A percentile compares a stretch with the other conserved stretches of the same genome.
phyloP scores from a whole-genome alignment of 371 early-diverging fungal genomes.

The Rhizopus microsporus region DNA sequence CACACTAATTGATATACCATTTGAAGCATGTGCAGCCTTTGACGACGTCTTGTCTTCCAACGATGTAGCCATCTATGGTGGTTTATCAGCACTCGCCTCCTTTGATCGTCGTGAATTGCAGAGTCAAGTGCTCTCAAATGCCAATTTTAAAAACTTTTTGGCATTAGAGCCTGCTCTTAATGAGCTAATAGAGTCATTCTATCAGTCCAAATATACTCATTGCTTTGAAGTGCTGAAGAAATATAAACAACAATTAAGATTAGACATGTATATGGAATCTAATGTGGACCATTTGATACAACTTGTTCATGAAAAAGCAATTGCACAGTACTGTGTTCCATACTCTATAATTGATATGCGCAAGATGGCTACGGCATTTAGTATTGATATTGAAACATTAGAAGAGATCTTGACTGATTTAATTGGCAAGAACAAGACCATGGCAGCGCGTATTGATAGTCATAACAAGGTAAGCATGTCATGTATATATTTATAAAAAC shows the following conservation, averaged over 20 bases:
- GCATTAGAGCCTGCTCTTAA: slow-evolving; percentile 82
- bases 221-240: slow-evolving; percentile 71
- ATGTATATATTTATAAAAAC: not conserved
- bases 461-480: slow-evolving; percentile 71
- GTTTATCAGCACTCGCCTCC: slow-evolving; percentile 79
- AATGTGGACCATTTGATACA: slow-evolving; percentile 68
- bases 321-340: slow-evolving; percentile 83
- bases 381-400: slow-evolving; percentile 55
- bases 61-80: slow-evolving; percentile 84
- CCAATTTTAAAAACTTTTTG: slow-evolving; percentile 73
- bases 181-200: slow-evolving; percentile 69
- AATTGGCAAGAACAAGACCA: slow-evolving; percentile 61
- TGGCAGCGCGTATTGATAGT: slow-evolving; percentile 81
- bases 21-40: slow-evolving; percentile 51
- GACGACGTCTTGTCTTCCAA: slow-evolving; percentile 70
- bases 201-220: slow-evolving; percentile 70
- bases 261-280: slow-evolving; percentile 75
- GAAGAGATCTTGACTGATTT: slow-evolving; percentile 70
- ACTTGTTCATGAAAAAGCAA: slow-evolving; percentile 74
- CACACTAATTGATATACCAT: slow-evolving; percentile 64
- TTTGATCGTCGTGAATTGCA: slow-evolving; percentile 75
- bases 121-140: slow-evolving; percentile 67
- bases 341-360: slow-evolving; percentile 78
- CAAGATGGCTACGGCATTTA: slow-evolving; percentile 78
- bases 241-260: slow-evolving; percentile 65